Conservation (phyloP, 306 rosid genomes). For the Chamaecrista fasciculata region DNA sequence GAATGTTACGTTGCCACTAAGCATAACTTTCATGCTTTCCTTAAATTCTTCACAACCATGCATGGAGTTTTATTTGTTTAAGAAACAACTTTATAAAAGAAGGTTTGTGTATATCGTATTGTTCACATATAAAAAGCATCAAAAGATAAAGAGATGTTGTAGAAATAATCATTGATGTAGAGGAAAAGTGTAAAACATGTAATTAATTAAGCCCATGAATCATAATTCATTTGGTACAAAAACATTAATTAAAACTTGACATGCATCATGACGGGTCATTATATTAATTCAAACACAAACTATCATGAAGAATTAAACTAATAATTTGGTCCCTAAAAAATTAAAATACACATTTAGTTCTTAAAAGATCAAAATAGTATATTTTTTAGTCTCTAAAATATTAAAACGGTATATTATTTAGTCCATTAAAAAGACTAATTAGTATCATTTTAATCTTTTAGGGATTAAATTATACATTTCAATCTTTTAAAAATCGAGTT, state of each 20-base stretch:
- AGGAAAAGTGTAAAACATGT: conserved; percentile 20
- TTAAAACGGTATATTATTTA: too few species aligned
- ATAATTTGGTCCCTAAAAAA: too few species aligned
- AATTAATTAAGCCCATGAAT: conserved; percentile 10
- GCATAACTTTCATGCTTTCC: background rate
- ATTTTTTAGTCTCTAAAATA: too few species aligned
- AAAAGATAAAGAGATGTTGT: conserved; percentile 4
- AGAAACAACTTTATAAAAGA: conserved; percentile 7
- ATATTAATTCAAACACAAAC: too few species aligned
- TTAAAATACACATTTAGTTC: too few species aligned
- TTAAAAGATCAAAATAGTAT: too few species aligned
- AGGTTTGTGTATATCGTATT: background rate
- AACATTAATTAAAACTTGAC: conserved; percentile 6
- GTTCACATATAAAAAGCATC: background rate
- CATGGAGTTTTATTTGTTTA: background rate
- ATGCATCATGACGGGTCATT: background rate
- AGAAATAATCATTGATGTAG: conserved; percentile 12
- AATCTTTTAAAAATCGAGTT: too few species aligned
- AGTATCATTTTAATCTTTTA: too few species aligned
- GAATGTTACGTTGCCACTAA: background rate
- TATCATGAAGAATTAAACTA: too few species aligned
- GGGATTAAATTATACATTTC: too few species aligned
- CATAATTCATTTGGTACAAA: conserved; percentile 17
- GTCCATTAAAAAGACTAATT: too few species aligned
- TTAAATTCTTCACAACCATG: background rate